These are phyloP conservation scores for Saccharum hybrid DNA, from an alignment of 202 grass and related monocot species.

Conservation along the genomic window DNA sequence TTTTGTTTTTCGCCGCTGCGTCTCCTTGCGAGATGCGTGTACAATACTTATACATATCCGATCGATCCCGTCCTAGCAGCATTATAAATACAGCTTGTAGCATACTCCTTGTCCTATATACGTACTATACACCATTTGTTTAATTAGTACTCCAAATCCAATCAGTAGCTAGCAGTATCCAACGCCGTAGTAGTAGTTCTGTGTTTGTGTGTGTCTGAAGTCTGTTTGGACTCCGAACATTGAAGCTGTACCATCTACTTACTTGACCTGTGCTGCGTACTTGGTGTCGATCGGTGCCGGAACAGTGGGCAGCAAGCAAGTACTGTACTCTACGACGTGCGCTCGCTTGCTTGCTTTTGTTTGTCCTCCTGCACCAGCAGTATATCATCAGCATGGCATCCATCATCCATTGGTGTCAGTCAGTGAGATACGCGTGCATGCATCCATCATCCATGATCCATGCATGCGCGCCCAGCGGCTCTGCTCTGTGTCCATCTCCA, in stretches of 20 bases:
- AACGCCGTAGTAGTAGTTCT: not conserved
- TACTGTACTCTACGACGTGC: not conserved
- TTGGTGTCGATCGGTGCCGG: not conserved
- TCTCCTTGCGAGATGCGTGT: not conserved
- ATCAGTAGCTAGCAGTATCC: not conserved
- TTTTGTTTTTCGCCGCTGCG: not conserved
- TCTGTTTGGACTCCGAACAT: not conserved
- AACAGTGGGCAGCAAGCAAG: not conserved
- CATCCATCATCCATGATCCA: no score
- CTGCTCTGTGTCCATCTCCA: not conserved
- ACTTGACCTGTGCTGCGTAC: not conserved
- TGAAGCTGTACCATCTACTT: no score
- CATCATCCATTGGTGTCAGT: not conserved
- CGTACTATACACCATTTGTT: not conserved
- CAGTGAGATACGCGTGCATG: not conserved
- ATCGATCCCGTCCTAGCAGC: not conserved
- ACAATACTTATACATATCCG: constrained; percentile 15
- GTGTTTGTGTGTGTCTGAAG: not conserved
- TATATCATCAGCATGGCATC: not conserved
- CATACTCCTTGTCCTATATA: not conserved
- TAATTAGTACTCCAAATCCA: not conserved
- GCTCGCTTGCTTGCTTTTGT: not conserved
- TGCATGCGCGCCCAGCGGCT: not conserved
- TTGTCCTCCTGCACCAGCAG: not conserved
- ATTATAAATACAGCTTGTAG: not conserved